Evolutionary conservation across 805 yeast genomes (phyloP), one percentile per base, ranked within the genome.

Genomic region (Nakazawaea ambrosiae): DNA sequence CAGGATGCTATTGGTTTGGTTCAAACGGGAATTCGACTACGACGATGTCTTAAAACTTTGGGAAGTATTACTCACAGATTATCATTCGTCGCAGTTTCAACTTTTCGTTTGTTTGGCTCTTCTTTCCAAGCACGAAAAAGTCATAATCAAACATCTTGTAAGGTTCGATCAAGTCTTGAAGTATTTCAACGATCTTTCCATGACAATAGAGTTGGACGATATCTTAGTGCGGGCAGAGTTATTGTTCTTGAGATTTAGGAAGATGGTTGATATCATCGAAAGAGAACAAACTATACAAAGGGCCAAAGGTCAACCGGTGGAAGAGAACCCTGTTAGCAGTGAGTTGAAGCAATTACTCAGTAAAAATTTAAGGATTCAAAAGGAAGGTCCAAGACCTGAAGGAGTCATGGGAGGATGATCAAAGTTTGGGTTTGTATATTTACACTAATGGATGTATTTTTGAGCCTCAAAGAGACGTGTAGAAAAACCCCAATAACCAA

Each of bases 1-100:
- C 66, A 67, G 97, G 43, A 90, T 92, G 97, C 62, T 92, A 12
- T 65, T 92, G 27, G 97, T 92, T 2, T 89, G 96, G 96, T 92
- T 74, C 55, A 92, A 92, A 56, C 74, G 98, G 34, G 98, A 92
- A 52, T 81, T 92, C 45, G 72, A 70, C 20, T 84, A 90, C 73
- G 74, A 73, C 33, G 85, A 85, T 38, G 83, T 86, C 1, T 61
- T 83, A 52, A 65, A 73, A 20, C 66, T 90, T n/a, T 90, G 97
- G 97, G 98, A 90, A 53, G 78, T 83, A 3, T 64, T 92, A 33
- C 86, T 92, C 79, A 90, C 97, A 0, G 90, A 90, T 59, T 81
- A 63, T 50, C 78, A 85, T 51, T 74, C 90, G 0, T 78, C 92
- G 5, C 97, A 92, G 56, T 89, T 81, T 55, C 94, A 88, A 48